Evolutionary conservation across 2,329 filamentous ascomycete species (phyloP), one percentile per base, ranked within the genome.

Genomic region (Trichoderma sp.): DNA sequence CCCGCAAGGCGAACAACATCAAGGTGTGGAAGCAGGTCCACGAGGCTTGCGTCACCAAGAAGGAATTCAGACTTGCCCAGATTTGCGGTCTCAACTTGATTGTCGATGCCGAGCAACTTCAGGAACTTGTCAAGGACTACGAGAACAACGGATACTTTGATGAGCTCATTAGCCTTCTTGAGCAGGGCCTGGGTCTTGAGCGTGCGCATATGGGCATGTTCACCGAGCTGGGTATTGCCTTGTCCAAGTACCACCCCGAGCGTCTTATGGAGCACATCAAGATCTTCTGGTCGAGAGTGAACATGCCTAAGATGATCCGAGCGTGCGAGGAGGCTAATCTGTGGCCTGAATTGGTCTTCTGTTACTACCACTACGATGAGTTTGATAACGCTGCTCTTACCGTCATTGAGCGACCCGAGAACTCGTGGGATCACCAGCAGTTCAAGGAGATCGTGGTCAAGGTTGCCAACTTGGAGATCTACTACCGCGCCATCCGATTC

Each of bases 11-110:
- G 74, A 99, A 98, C 85, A 98, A 93, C 80, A 94, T 97, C 81
- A 97, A 97, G 84, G 95, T 99, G 63, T 99, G 95, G 95, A 97
- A 95, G 82, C 92, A 99, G 81, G 95, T 99, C 73, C 96, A 98
- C 81, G 91, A 93, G 77, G 95, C 94, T 25, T 99, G 95, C 77
- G 92, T 99, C 72, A 89, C 88, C 70, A 99, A 98, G 89, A 98
- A 97, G 84, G 95, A 99, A 79, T 99, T 99, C 89, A 92, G 94
- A 70, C 90, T 99, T 69, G 95, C 96, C 29, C 95, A 98, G 82
- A 99, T 99, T 74, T 99, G 95, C 76, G 96, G 96, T 85, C 89
- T 99, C 70, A 98, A 99, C 83, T 85, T 99, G 69, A 97, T 99
- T 75, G 90, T 99, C 27, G 94, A 99, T 80, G 95, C 96, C 29